These are phyloP conservation scores for Rhodotorula sp. DNA, from an alignment of 1,284 basidiomycete species.

Conservation along the genomic window DNA sequence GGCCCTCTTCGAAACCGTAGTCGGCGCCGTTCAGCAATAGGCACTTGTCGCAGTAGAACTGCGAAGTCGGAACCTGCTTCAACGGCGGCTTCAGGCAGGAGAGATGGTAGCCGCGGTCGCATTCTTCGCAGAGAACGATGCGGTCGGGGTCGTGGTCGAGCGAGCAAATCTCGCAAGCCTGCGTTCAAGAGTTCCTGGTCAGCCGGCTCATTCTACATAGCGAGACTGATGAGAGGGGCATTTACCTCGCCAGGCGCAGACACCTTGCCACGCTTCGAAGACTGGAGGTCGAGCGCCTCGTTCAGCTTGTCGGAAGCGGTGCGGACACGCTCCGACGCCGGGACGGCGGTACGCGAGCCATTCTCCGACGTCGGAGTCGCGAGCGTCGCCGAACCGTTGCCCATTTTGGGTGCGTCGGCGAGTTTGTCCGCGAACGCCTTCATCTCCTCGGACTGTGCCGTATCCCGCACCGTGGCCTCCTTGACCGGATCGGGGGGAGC, in stretches of 20 bases:
- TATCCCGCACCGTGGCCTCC: slow-evolving; percentile 14
- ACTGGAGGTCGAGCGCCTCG: slow-evolving; percentile 36
- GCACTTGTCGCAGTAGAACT: slow-evolving; percentile 96
- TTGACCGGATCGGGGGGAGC: slow-evolving; percentile 35
- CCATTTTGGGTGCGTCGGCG: slow-evolving; percentile 9
- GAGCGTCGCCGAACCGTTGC: slow-evolving; percentile 14
- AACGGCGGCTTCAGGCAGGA: slow-evolving; percentile 93
- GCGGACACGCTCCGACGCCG: slow-evolving; percentile 33
- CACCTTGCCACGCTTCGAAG: slow-evolving; percentile 7
- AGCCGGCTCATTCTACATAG: neutral
- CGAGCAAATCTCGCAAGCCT: slow-evolving; percentile 76
- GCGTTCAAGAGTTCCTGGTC: slow-evolving; percentile 46
- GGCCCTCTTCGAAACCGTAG: slow-evolving; percentile 97
- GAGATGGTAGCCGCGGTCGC: slow-evolving; percentile 95
- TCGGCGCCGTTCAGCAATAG: slow-evolving; percentile 92
- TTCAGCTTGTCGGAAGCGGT: slow-evolving; percentile 44
- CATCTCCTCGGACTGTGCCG: slow-evolving; percentile 18
- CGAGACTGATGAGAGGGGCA: neutral
- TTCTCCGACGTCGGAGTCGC: slow-evolving; percentile 20
- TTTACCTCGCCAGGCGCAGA: slow-evolving; percentile 26
- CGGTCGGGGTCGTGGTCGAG: slow-evolving; percentile 56
- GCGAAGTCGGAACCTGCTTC: slow-evolving; percentile 76
- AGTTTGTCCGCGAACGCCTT: slow-evolving; percentile 28
- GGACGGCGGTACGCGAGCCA: slow-evolving; percentile 1
- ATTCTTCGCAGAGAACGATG: slow-evolving; percentile 95